Base-by-base conservation (phyloP, 768 basidiomycete species). In the Serpula lacrymans region DNA sequence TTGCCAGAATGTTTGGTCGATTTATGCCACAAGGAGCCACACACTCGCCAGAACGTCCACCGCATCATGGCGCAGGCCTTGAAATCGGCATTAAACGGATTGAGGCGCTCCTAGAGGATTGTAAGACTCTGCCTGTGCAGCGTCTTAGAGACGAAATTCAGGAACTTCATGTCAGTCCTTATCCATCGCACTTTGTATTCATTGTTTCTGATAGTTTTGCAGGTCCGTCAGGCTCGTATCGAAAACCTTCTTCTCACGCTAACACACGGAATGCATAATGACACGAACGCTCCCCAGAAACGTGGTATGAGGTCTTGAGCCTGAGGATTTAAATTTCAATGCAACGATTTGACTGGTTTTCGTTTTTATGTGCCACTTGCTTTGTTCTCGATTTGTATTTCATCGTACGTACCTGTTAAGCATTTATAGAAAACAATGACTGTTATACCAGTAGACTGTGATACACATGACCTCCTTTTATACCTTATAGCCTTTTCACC, bases 221-320 rank as follows among this genome's bases (percentile, higher is more conserved):
- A 83, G 79, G 78, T 86, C 42, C 81, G 84, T 33, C 87, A 89
- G 64, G 78, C 80, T 13, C 75, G 87, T 26, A 90, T 90, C 46
- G 87, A 90, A 59, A 75, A 74, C 37, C 63, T 90, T 30, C 50
- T 90, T 29, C 55, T 88, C 37, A 75, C 75, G 62, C 68, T 90
- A 45, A 86, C 85, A 6, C 69, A 82, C 31, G 77, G 77, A 0
- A 78, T 80, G 77, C 66, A 82, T 45, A 76, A 64, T 42, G 63
- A 65, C 23, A 27, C 37, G n/a, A n/a, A n/a, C n/a, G n/a, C n/a
- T 34, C n/a, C n/a, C n/a, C n/a, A n/a, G n/a, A n/a, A n/a, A n/a
- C n/a, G n/a, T n/a, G n/a, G n/a, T n/a, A n/a, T n/a, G n/a, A n/a
- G n/a, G n/a, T n/a, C n/a, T n/a, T n/a, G n/a, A n/a, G n/a, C n/a